These are phyloP conservation scores for Malassezia furfur DNA, from an alignment of 1,284 basidiomycete species.

Conservation along the genomic window DNA sequence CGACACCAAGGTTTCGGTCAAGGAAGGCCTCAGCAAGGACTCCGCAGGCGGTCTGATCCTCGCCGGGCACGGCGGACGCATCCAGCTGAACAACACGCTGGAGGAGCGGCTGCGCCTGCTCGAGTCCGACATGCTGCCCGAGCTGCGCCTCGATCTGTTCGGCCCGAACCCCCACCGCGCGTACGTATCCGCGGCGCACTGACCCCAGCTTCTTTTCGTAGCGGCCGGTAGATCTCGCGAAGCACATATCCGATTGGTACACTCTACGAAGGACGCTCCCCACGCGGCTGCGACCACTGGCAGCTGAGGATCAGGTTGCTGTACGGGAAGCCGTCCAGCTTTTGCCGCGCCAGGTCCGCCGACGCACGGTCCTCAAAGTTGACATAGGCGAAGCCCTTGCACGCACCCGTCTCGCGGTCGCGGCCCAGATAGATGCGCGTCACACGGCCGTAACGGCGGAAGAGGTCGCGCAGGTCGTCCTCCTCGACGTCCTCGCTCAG, in stretches of 20 bases:
- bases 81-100: constrained; percentile 46
- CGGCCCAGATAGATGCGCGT: constrained; percentile 88
- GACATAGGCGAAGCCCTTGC: constrained; percentile 93
- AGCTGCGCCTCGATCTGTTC: constrained; percentile 43
- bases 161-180: constrained; percentile 45
- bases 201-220: constrained; percentile 14
- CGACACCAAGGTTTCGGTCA: constrained; percentile 58
- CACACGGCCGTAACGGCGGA: constrained; percentile 57
- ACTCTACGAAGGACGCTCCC: constrained; percentile 28
- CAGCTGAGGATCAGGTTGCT: constrained; percentile 78
- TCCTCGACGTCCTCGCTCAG: constrained; percentile 91
- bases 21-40: constrained; percentile 63
- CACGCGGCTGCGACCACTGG: constrained; percentile 61
- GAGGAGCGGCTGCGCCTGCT: constrained; percentile 42
- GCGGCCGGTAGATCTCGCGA: neutral
- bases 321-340: constrained; percentile 79
- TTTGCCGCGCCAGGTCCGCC: constrained; percentile 82
- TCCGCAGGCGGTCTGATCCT: constrained; percentile 37
- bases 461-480: constrained; percentile 84
- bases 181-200: constrained; percentile 21
- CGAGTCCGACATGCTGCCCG: constrained; percentile 46
- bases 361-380: constrained; percentile 74
- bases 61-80: constrained; percentile 34
- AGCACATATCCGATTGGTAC: neutral
- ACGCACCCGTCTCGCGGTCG: constrained; percentile 85